These are phyloP conservation scores for Nitzschia sp. DNA, from an alignment of 108 stramenopile species.

Conservation along the genomic window DNA sequence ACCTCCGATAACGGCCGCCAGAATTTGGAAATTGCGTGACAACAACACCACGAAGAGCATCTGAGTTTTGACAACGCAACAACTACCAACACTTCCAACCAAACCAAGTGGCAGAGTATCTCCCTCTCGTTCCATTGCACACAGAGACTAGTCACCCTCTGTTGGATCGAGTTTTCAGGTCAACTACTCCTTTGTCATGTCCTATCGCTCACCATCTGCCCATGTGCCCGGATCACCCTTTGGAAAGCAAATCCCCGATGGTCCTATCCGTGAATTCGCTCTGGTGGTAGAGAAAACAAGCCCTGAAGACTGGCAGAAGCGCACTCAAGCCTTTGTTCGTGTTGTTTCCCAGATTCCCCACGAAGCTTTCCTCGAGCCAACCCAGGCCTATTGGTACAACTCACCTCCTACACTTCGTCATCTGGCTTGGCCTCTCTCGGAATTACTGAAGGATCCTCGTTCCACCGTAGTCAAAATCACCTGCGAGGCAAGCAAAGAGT, in stretches of 20 bases:
- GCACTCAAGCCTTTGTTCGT: slow-evolving; percentile 48
- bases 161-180: too few species aligned
- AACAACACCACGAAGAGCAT: too few species aligned
- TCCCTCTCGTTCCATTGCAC: too few species aligned
- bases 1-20: too few species aligned
- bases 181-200: not conserved
- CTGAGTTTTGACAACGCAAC: too few species aligned
- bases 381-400: slow-evolving; percentile 53
- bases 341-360: slow-evolving; percentile 59
- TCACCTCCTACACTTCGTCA: slow-evolving; percentile 62
- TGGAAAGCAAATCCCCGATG: slow-evolving; percentile 41
- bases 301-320: slow-evolving; percentile 72
- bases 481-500: slow-evolving; percentile 45
- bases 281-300: slow-evolving; percentile 45
- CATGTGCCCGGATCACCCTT: slow-evolving; percentile 26
- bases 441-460: slow-evolving; percentile 66
- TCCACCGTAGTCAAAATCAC: slow-evolving; percentile 78
- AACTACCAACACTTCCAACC: too few species aligned
- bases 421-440: slow-evolving; percentile 49
- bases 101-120: too few species aligned
- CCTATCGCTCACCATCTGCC: slow-evolving; percentile 10
- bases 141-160: too few species aligned
- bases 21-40: too few species aligned
- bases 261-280: slow-evolving; percentile 57
- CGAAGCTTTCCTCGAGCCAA: slow-evolving; percentile 10